Conservation (phyloP, 192 early-diverging fungal genomes). For the Coemansia sp. region DNA sequence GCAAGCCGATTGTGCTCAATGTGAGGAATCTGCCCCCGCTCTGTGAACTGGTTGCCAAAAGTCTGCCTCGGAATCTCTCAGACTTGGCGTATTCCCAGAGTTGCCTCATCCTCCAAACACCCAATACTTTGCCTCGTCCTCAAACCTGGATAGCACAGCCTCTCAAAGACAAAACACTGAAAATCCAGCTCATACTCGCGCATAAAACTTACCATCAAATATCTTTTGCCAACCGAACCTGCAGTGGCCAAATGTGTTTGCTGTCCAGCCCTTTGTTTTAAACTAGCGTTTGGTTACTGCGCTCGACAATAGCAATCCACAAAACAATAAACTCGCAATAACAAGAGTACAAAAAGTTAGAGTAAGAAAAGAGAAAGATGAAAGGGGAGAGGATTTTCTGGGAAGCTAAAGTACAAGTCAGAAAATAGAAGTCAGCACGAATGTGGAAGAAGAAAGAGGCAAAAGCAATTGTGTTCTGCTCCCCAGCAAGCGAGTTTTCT, state of each 20-base stretch:
- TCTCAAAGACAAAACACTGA: too few species aligned
- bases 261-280: neutral
- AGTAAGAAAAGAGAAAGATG: constrained; percentile 12
- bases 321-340: constrained; percentile 16
- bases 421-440: constrained; percentile 45
- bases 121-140: too few species aligned
- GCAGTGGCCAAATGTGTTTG: neutral
- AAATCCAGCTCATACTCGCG: too few species aligned
- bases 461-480: neutral
- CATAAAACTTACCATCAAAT: too few species aligned
- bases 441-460: constrained; percentile 13
- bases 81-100: too few species aligned
- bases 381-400: neutral
- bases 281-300: neutral
- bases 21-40: too few species aligned
- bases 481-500: neutral
- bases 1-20: neutral
- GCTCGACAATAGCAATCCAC: neutral
- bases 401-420: constrained; percentile 32
- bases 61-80: too few species aligned
- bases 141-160: too few species aligned
- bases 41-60: too few species aligned
- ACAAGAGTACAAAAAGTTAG: constrained; percentile 11
- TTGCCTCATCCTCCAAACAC: too few species aligned
- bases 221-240: too few species aligned